Base-by-base conservation (phyloP, 306 rosid genomes). In the Vicia sativa region DNA sequence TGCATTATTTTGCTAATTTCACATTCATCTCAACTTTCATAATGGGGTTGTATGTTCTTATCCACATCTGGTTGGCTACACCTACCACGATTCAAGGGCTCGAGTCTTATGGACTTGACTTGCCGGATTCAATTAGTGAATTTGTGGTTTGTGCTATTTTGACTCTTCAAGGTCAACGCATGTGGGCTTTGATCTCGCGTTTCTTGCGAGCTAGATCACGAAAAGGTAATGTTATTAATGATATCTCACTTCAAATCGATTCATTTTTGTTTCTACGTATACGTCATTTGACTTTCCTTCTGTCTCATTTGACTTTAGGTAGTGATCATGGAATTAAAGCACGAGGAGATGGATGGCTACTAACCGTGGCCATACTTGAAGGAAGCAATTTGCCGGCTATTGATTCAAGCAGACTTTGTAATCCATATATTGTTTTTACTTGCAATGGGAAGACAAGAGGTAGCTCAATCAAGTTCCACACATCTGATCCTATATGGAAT, bases 271-370 rank as follows among this genome's bases (percentile, higher is more conserved):
- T 7, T 35, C 72, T 28, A 50, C 57, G 26, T 69, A 34, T 67
- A 50, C 65, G 11, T 65, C 13, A 9, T 65, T 72, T 56, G 67
- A 1, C 26, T 23, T 23, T 77, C 52, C 23, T 21, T 21, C 23
- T 21, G 23, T 21, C 23, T 21, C 23, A 21, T 65, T 73, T 53
- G 71, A 72, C 68, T 28, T 65, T 67, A 95, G 99, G 95, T 77
- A 84, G 96, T 81, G 97, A 95, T 79, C 91, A 95, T 74, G 96
- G 97, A 75, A 75, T 90, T 74, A 95, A 87, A 83, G 95, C 99
- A 45, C 92, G 78, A 56, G 99, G 99, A 84, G 96, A 88, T 72
- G 99, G 99, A 74, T 95, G 99, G 99, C 60, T 88, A 74, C 87
- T 95, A 49, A 95, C 99, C 53, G 95, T 95, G 79, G 97, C 99